A percentile compares a stretch with the other conserved stretches of the same genome.
Evolutionary conservation across 2,329 filamentous ascomycete species (phyloP).

Genomic region (Lecanicillium sp.): DNA sequence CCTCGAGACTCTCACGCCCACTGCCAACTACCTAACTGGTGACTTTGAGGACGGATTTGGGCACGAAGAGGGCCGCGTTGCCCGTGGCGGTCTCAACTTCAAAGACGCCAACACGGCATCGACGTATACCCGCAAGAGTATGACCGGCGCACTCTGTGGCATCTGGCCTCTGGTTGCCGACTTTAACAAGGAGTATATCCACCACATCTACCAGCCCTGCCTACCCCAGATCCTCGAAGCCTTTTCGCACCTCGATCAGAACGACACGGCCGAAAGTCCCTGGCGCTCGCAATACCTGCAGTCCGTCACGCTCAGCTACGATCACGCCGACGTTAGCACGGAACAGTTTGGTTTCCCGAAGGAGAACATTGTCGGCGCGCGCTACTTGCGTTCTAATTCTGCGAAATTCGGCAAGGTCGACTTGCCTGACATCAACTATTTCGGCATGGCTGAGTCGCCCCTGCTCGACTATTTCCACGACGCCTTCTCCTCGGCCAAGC

Average conservation of each 20-base stretch:
- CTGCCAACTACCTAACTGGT: conserved; percentile 29
- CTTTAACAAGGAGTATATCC: conserved; percentile 35
- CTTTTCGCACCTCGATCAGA: conserved; percentile 14
- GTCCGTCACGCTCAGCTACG: conserved; percentile 28
- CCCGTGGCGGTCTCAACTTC: conserved; percentile 34
- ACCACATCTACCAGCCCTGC: conserved; percentile 40
- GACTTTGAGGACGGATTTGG: conserved; percentile 30
- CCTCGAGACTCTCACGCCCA: conserved; percentile 25
- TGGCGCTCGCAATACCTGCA: conserved; percentile 30
- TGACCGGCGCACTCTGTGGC: conserved; percentile 36
- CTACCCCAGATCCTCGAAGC: conserved; percentile 30
- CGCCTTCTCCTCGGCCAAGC: conserved; percentile 23
- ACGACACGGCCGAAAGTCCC: conserved; percentile 18
- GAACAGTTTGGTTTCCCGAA: conserved; percentile 26
- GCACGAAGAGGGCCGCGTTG: conserved; percentile 15
- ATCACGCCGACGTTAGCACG: conserved; percentile 28
- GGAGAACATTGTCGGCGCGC: conserved; percentile 22
- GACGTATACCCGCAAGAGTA: conserved; percentile 40
- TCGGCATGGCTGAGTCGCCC: conserved; percentile 26
- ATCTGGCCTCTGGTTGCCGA: conserved; percentile 35
- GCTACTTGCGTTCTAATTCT: conserved; percentile 23
- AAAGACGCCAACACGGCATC: conserved; percentile 35
- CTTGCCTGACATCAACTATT: conserved; percentile 29
- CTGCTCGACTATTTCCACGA: conserved; percentile 29
- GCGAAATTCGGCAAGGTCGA: conserved; percentile 26